Conservation (phyloP, 2,329 filamentous ascomycete genomes). For the Parasarocladium wereldwijsianum region DNA sequence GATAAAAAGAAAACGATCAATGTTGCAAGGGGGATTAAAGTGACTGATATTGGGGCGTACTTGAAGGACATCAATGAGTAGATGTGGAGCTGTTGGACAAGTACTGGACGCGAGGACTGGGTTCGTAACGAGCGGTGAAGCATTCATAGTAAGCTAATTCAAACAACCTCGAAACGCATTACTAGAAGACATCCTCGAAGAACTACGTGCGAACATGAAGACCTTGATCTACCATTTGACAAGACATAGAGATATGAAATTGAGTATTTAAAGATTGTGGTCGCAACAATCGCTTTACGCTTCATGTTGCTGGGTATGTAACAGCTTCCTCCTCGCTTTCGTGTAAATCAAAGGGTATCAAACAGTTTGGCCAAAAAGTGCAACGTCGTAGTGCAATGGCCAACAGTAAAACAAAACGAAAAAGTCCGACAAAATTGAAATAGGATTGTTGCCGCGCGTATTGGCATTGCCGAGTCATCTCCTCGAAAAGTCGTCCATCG, state of each 20-base stretch:
- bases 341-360: too few relatives aligned
- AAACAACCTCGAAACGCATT: neutral
- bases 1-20: constrained; percentile 38
- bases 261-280: neutral
- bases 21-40: constrained; percentile 26
- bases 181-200: neutral
- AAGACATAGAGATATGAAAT: neutral
- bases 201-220: neutral
- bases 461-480: neutral
- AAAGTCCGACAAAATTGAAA: neutral
- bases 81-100: constrained; percentile 6
- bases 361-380: neutral
- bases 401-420: neutral
- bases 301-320: neutral
- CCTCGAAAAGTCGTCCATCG: neutral
- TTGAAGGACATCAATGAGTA: constrained; percentile 10
- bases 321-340: neutral
- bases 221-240: neutral
- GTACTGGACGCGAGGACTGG: too few relatives aligned
- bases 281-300: neutral
- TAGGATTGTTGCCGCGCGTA: neutral
- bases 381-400: neutral
- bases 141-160: neutral
- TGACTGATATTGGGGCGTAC: constrained; percentile 27
- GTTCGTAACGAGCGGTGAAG: too few relatives aligned